Conservation (phyloP, 352 stramenopile genomes). For the Phytophthora kernoviae region DNA sequence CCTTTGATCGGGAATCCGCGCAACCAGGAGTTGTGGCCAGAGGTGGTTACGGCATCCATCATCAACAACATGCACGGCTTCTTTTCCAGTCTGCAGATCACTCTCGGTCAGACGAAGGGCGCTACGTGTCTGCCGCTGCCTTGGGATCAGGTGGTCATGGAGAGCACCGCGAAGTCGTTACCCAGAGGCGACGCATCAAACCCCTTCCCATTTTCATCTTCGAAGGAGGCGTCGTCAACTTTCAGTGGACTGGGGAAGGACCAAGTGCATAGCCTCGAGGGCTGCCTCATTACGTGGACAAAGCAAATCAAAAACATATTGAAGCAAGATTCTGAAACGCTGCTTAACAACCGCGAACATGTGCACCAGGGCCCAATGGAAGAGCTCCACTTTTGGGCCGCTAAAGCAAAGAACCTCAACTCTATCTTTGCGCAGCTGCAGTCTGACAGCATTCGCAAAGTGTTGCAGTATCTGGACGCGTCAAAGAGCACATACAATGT, state of each 20-base stretch:
- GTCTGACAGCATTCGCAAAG: conserved; percentile 81
- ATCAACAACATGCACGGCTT: conserved; percentile 81
- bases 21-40: conserved; percentile 81
- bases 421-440: conserved; percentile 92
- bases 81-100: conserved; percentile 89
- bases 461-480: conserved; percentile 88
- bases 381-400: conserved; percentile 90
- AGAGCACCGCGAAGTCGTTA: conserved; percentile 41
- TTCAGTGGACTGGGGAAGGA: conserved; percentile 60
- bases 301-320: conserved; percentile 95
- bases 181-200: conserved; percentile 2
- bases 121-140: conserved; percentile 85
- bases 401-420: conserved; percentile 88
- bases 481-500: conserved; percentile 92
- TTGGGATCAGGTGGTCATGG: conserved; percentile 73
- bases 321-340: conserved; percentile 86
- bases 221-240: conserved; percentile 5
- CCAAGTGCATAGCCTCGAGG: conserved; percentile 87
- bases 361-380: conserved; percentile 81
- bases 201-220: conserved; percentile 4
- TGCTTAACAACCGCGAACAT: conserved; percentile 58
- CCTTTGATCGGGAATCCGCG: conserved; percentile 71
- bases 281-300: conserved; percentile 93
- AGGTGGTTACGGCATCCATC: conserved; percentile 83
- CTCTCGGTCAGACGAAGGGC: conserved; percentile 81